These are phyloP conservation scores for Nitzschia putrida DNA, from an alignment of 108 stramenopile species.

Conservation along the genomic window DNA sequence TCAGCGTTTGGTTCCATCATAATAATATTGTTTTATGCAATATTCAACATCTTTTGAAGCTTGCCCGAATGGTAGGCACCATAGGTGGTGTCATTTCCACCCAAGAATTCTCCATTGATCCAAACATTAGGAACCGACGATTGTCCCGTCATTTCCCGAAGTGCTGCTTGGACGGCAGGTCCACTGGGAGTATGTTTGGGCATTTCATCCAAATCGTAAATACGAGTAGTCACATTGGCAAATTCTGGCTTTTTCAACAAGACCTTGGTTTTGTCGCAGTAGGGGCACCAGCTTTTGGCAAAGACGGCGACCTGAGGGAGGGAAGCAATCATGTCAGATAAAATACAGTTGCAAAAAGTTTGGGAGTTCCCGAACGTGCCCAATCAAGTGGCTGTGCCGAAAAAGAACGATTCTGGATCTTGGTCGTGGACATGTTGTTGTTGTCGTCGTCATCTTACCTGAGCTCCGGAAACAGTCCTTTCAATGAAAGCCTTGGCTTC, in stretches of 20 bases:
- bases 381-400: no score
- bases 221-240: conserved; percentile 35
- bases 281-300: conserved; percentile 61
- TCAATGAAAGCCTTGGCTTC: conserved; percentile 8
- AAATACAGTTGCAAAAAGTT: no score
- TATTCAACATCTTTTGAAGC: conserved; percentile 50
- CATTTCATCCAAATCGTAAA: conserved; percentile 62
- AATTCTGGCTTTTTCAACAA: conserved; percentile 49
- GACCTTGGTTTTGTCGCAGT: conserved; percentile 55
- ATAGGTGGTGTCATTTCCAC: conserved; percentile 69
- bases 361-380: no score
- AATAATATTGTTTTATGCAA: conserved; percentile 1
- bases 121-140: conserved; percentile 74
- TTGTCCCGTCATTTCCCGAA: conserved; percentile 55
- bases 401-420: not conserved
- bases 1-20: no score
- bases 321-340: not conserved
- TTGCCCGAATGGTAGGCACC: conserved; percentile 52
- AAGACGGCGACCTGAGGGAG: conserved; percentile 51
- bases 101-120: conserved; percentile 64
- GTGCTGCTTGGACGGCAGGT: conserved; percentile 43
- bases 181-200: conserved; percentile 27
- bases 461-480: not conserved
- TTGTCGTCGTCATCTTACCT: conserved; percentile 4
- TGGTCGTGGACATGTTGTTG: not conserved